Conservation (phyloP, 2,329 filamentous ascomycete species). For the Dactylellina sp. region DNA sequence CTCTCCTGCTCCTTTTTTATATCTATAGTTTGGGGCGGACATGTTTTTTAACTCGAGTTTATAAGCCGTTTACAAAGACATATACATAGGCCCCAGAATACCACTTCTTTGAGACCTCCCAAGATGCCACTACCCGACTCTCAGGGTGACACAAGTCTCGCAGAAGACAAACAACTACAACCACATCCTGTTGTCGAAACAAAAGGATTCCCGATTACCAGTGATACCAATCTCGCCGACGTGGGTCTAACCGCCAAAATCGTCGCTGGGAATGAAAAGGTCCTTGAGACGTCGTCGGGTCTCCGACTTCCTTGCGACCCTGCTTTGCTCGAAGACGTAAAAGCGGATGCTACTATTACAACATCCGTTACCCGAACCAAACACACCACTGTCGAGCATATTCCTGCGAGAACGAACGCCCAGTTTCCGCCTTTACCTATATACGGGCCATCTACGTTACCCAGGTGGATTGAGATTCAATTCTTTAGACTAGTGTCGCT, state of each 20-base stretch:
- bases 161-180: conserved; percentile 7
- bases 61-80: no score
- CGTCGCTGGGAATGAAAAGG: conserved; percentile 44
- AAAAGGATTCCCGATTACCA: conserved; percentile 15
- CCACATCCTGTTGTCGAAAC: conserved; percentile 34
- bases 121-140: no score
- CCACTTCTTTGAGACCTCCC: no score
- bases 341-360: conserved; percentile 30
- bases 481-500: conserved; percentile 77
- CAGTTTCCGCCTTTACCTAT: conserved; percentile 86
- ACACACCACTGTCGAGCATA: conserved; percentile 63
- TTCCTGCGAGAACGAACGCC: conserved; percentile 78
- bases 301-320: conserved; percentile 34
- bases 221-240: conserved; percentile 15
- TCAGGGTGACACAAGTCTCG: no score
- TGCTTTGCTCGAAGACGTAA: conserved; percentile 9
- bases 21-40: no score
- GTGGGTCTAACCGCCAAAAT: conserved; percentile 43
- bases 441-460: conserved; percentile 78
- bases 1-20: no score
- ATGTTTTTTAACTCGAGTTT: no score
- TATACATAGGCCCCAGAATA: no score
- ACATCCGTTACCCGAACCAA: background rate
- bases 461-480: conserved; percentile 75
- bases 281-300: conserved; percentile 39